Base-by-base conservation (phyloP, 2,329 filamentous ascomycete genomes). In the Exophiala sideris region DNA sequence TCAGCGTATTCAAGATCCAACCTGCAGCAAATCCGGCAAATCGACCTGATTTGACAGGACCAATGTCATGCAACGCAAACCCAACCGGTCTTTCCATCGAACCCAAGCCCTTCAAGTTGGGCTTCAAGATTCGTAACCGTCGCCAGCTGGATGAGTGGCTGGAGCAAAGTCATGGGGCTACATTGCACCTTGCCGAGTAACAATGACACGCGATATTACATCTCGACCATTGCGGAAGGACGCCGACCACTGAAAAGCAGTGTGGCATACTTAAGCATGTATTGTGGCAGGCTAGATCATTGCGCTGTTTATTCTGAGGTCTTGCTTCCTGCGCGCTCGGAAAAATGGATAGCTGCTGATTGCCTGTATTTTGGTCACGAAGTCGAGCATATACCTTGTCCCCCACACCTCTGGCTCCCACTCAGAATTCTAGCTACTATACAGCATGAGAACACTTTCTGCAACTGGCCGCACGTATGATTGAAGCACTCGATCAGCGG, bases 21-120 rank as follows among this genome's bases (percentile, higher is more conserved):
- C 29, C 35, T 14, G 59, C 41, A 54, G 49, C 14, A 24, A 53
- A 20, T 11, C 45, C n/a, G 38, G 45, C 16, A 41, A 48, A 40
- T 44, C 53, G 8, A 5, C 51, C 51, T 46, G 42, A 50, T 34
- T 58, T 45, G 53, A 64, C 38, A 56, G 59, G 36, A 29, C 62
- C 49, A 29, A 56, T 38, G 58, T 62, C 50, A 58, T 70, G 51
- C 41, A 56, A 39, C 47, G 63, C 45, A 38, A 56, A 21, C 45
- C 60, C 24, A 47, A 49, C 64, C 67, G 36, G 29, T 35, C 33
- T 51, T 54, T 51, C 24, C 32, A 54, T 47, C 21, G 48, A 45
- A 35, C 47, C 35, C n/a, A 54, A 45, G 42, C 11, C 38, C 3
- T 59, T 59, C 45, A 57, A 59, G 45, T 46, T 57, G 12, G 36